Evolutionary conservation across 129 eudicot species (phyloP).

Genomic region (Rutidosis leptorrhynchoides): DNA sequence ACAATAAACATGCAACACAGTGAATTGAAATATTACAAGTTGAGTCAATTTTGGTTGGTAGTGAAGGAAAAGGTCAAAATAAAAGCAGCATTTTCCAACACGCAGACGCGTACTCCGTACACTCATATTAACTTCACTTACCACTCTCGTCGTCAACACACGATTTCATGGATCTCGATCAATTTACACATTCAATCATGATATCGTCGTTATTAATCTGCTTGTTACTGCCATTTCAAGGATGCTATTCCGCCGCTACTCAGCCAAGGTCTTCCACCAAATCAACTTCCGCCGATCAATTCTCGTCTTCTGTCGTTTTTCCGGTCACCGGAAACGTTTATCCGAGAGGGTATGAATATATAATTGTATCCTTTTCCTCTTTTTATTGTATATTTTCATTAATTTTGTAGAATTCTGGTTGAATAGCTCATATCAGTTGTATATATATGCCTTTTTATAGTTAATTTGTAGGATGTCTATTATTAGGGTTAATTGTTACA

Average conservation of each 20-base stretch:
- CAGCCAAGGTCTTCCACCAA: background rate
- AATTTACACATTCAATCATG: background rate
- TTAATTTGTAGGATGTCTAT: background rate
- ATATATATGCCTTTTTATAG: background rate
- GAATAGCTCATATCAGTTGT: background rate
- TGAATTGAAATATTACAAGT: background rate
- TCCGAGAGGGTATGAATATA: conserved; percentile 30
- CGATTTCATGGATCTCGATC: background rate
- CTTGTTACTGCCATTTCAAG: background rate
- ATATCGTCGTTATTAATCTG: background rate
- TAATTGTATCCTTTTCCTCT: background rate
- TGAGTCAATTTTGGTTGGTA: background rate
- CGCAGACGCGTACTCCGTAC: background rate
- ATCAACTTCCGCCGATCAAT: background rate
- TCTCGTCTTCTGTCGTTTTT: background rate
- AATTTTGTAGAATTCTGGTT: background rate
- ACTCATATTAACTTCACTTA: background rate
- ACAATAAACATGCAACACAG: too few species aligned
- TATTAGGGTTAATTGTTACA: background rate
- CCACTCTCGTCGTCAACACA: background rate
- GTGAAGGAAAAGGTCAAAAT: background rate
- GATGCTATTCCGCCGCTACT: background rate
- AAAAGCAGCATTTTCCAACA: background rate
- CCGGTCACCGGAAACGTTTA: conserved; percentile 42
- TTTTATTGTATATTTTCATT: too few species aligned